These are phyloP conservation scores for Pseudocercospora cruenta DNA, from an alignment of 2,329 filamentous ascomycete genomes.

Conservation along the genomic window DNA sequence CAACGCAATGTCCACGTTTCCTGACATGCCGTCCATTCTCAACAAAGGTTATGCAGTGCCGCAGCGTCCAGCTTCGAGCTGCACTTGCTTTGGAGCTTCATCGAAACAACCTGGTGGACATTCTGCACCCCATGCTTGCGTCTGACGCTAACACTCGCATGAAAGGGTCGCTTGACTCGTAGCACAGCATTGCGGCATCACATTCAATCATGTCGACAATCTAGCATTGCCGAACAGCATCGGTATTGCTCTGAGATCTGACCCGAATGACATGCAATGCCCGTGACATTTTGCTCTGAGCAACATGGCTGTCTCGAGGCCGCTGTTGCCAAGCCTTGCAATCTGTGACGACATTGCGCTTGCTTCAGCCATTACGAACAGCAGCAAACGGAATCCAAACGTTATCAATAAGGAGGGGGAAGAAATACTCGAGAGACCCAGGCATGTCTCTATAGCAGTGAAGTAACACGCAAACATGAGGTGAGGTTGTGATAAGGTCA, in stretches of 20 bases:
- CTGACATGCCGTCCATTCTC: neutral
- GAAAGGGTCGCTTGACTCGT: neutral
- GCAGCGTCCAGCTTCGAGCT: neutral
- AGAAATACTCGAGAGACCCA: no score
- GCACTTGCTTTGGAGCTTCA: neutral
- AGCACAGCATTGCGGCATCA: neutral
- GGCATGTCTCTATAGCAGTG: neutral
- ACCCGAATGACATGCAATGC: no score
- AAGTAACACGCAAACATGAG: neutral
- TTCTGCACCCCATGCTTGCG: neutral
- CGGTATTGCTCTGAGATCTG: neutral
- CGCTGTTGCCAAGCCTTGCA: neutral
- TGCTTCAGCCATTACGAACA: neutral
- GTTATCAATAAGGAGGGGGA: no score
- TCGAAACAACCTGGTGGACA: neutral
- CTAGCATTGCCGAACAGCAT: neutral
- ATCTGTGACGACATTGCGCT: neutral
- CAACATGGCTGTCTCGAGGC: no score
- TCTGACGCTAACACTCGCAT: neutral
- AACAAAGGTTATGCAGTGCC: neutral
- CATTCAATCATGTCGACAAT: neutral
- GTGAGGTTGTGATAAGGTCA: constrained; percentile 3
- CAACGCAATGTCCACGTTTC: neutral
- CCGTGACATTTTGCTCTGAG: no score
- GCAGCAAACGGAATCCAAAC: no score